Conservation (phyloP, 805 yeast species). For the Teunomyces aglyptinius region DNA sequence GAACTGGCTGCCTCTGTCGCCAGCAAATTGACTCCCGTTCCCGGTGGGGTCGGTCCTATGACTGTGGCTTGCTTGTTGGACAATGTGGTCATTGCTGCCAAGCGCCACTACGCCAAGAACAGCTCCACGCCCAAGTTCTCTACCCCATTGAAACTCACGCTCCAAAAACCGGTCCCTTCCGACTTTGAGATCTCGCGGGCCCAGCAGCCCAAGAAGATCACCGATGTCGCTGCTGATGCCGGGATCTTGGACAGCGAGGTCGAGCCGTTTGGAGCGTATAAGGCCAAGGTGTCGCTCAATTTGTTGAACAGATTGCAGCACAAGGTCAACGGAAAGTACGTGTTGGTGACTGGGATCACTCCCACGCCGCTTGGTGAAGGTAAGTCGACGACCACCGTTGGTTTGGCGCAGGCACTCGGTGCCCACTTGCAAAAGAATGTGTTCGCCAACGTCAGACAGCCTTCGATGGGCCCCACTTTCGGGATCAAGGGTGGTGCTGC, state of each 20-base stretch:
- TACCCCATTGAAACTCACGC: slow-evolving; percentile 55
- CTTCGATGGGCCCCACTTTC: slow-evolving; percentile 86
- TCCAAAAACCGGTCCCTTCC: slow-evolving; percentile 71
- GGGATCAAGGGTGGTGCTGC: slow-evolving; percentile 92
- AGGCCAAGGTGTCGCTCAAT: slow-evolving; percentile 71
- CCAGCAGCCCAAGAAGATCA: slow-evolving; percentile 69
- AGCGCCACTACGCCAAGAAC: slow-evolving; percentile 43
- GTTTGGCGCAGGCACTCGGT: slow-evolving; percentile 76
- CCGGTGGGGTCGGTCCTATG: slow-evolving; percentile 94
- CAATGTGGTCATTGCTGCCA: slow-evolving; percentile 69
- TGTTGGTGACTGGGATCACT: slow-evolving; percentile 78
- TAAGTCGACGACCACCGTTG: slow-evolving; percentile 80
- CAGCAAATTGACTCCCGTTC: slow-evolving; percentile 77
- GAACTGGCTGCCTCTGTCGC: slow-evolving; percentile 54
- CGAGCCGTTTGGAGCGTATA: slow-evolving; percentile 72
- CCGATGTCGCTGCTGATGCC: slow-evolving; percentile 65
- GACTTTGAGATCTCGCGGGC: slow-evolving; percentile 77
- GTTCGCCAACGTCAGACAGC: slow-evolving; percentile 82
- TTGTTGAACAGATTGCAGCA: slow-evolving; percentile 61
- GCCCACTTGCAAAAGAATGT: slow-evolving; percentile 69
- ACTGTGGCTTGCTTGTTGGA: slow-evolving; percentile 79
- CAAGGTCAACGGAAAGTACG: slow-evolving; percentile 65
- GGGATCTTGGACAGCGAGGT: slow-evolving; percentile 66
- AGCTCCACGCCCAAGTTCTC: slow-evolving; percentile 44
- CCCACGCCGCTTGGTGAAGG: slow-evolving; percentile 89